Percentiles rank a stretch among this genome's conserved stretches.
phyloP scores from a whole-genome alignment of 805 yeast genomes.

The Metschnikowia santaceciliae region DNA sequence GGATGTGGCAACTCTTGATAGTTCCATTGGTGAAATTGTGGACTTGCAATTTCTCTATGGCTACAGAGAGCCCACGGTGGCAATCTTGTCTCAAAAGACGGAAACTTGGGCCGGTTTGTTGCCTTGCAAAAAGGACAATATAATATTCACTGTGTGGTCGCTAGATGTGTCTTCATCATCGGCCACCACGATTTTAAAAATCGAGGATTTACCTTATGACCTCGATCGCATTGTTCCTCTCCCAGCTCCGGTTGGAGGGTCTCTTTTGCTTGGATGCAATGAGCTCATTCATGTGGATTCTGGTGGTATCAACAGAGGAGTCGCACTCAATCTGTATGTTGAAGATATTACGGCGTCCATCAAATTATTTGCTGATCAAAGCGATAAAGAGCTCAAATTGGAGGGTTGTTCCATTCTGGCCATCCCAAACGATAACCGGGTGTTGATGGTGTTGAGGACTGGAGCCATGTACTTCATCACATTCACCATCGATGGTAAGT shows the following conservation, averaged over 20 bases:
- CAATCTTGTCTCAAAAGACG: constrained; percentile 51
- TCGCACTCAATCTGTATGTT: constrained; percentile 58
- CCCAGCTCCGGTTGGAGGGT: constrained; percentile 64
- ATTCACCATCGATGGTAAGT: constrained; percentile 41
- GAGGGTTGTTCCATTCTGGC: constrained; percentile 46
- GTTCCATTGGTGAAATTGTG: constrained; percentile 57
- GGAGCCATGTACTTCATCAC: constrained; percentile 35
- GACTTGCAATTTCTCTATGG: constrained; percentile 70
- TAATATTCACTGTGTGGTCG: constrained; percentile 59
- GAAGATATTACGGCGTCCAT: constrained; percentile 31
- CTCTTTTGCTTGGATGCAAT: constrained; percentile 68
- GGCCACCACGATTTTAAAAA: constrained; percentile 65
- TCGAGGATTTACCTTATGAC: constrained; percentile 71
- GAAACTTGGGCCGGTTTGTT: constrained; percentile 79
- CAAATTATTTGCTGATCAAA: constrained; percentile 43
- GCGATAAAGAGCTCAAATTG: constrained; percentile 48
- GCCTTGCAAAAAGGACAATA: constrained; percentile 57
- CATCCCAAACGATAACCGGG: constrained; percentile 34
- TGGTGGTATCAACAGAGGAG: constrained; percentile 61
- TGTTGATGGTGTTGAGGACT: constrained; percentile 26
- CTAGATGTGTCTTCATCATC: constrained; percentile 55
- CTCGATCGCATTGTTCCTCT: constrained; percentile 61
- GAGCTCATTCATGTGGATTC: constrained; percentile 76
- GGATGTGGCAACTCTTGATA: constrained; percentile 52
- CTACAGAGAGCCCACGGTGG: constrained; percentile 80